Evolutionary conservation across 2,329 filamentous ascomycete species (phyloP).

Genomic region (Fusarium brevicatenulatum): DNA sequence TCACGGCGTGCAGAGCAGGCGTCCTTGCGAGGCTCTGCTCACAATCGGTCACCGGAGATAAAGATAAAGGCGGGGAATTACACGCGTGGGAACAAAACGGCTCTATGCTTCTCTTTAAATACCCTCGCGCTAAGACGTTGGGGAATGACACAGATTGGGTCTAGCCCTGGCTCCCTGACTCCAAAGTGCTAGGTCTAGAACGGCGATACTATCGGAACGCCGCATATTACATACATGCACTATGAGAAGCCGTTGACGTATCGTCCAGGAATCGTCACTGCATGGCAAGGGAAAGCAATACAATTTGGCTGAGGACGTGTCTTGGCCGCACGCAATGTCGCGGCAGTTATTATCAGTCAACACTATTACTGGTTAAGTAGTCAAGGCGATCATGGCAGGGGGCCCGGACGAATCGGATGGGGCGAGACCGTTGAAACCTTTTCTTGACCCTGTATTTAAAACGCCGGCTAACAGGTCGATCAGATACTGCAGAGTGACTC

Average conservation of each 20-base stretch:
- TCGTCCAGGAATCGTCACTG: background rate
- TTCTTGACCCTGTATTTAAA: background rate
- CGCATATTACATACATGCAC: background rate
- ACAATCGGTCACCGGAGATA: background rate
- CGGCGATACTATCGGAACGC: background rate
- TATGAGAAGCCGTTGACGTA: conserved; percentile 2
- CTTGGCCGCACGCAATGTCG: conserved; percentile 5
- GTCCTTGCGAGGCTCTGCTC: background rate
- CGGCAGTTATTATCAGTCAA: background rate
- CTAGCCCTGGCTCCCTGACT: background rate
- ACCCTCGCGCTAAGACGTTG: conserved; percentile 13
- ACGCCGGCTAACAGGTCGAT: background rate
- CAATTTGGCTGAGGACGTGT: background rate
- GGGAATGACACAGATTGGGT: background rate
- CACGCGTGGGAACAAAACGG: conserved; percentile 11
- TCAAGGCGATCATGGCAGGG: background rate
- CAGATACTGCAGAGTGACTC: background rate
- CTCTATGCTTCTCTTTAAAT: conserved; percentile 14
- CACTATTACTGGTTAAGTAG: background rate
- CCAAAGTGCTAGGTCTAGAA: background rate
- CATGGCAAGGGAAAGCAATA: background rate
- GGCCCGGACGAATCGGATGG: background rate
- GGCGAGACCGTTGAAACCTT: background rate
- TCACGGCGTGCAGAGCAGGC: background rate
- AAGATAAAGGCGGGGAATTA: background rate